Percentiles rank a stretch among this genome's conserved stretches.
These are phyloP conservation scores for Fraxinus excelsior DNA, from an alignment of 257 asterid genomes.

Conservation along the genomic window DNA sequence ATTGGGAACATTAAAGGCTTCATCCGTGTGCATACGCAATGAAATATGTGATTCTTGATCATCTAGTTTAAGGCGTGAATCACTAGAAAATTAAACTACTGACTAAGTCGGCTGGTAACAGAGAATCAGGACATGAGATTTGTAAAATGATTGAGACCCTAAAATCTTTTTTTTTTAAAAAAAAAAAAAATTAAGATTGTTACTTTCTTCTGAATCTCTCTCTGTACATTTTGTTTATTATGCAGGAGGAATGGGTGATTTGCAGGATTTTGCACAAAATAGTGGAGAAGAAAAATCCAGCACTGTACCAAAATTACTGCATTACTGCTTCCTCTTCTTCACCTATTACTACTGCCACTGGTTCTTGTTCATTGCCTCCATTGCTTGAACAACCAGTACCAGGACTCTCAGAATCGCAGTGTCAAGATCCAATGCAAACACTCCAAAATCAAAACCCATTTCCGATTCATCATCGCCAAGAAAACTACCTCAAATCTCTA, in stretches of 20 bases:
- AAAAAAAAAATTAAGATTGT: too few relatives aligned
- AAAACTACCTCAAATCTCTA: conserved; percentile 42
- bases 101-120: conserved; percentile 5
- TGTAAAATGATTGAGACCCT: conserved; percentile 34
- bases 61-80: not conserved
- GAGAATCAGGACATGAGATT: conserved; percentile 27
- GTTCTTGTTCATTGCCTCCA: conserved; percentile 39
- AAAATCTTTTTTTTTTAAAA: not conserved
- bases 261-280: conserved; percentile 70
- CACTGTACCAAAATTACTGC: conserved; percentile 36
- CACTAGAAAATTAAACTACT: conserved; percentile 2
- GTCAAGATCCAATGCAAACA: conserved; percentile 28
- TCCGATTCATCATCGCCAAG: conserved; percentile 24
- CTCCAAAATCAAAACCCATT: conserved; percentile 36
- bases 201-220: not conserved
- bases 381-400: conserved; percentile 40
- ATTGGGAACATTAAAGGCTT: not conserved
- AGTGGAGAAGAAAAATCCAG: conserved; percentile 47
- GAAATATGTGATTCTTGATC: not conserved
- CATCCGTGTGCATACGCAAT: not conserved
- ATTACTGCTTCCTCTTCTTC: not conserved
- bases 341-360: too few relatives aligned
- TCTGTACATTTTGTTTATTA: not conserved
- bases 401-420: conserved; percentile 20
- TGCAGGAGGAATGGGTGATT: conserved; percentile 86